These are phyloP conservation scores for Lecanicillium sp. DNA, from an alignment of 2,329 filamentous ascomycete species.

Conservation along the genomic window DNA sequence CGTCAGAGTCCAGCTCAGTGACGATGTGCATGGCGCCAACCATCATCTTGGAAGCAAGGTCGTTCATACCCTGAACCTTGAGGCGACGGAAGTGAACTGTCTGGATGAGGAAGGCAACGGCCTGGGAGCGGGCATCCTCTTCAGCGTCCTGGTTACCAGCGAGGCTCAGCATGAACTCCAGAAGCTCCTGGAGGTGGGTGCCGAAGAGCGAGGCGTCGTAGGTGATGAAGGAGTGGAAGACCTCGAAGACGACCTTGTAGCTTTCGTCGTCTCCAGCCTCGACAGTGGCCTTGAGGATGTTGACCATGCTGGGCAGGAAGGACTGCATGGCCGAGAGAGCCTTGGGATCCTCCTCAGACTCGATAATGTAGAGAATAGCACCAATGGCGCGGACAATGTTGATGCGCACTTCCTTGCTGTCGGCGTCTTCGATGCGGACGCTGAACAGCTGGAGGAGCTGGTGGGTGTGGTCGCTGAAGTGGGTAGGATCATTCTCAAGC, in stretches of 20 bases:
- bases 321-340: slow-evolving; percentile 69
- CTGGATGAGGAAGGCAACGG: slow-evolving; percentile 89
- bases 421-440: slow-evolving; percentile 80
- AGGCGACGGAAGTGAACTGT: slow-evolving; percentile 86
- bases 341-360: slow-evolving; percentile 75
- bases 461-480: slow-evolving; percentile 72
- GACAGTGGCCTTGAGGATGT: slow-evolving; percentile 78
- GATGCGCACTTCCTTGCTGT: slow-evolving; percentile 86
- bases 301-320: slow-evolving; percentile 81
- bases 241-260: slow-evolving; percentile 85
- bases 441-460: slow-evolving; percentile 78
- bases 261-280: slow-evolving; percentile 77
- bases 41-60: slow-evolving; percentile 79
- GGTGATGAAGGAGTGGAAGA: slow-evolving; percentile 90
- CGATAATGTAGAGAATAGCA: slow-evolving; percentile 72
- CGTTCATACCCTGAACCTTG: slow-evolving; percentile 84
- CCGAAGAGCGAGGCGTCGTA: slow-evolving; percentile 81
- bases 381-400: slow-evolving; percentile 91
- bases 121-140: slow-evolving; percentile 82
- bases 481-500: slow-evolving; percentile 77
- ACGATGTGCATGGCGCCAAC: slow-evolving; percentile 82
- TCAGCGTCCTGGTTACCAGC: slow-evolving; percentile 68
- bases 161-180: slow-evolving; percentile 90
- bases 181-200: slow-evolving; percentile 79
- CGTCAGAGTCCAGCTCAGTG: slow-evolving; percentile 75